A percentile compares a stretch with the other conserved stretches of the same genome.
phyloP scores from a whole-genome alignment of 371 early-diverging fungal species.

The Actinomortierella ambigua region DNA sequence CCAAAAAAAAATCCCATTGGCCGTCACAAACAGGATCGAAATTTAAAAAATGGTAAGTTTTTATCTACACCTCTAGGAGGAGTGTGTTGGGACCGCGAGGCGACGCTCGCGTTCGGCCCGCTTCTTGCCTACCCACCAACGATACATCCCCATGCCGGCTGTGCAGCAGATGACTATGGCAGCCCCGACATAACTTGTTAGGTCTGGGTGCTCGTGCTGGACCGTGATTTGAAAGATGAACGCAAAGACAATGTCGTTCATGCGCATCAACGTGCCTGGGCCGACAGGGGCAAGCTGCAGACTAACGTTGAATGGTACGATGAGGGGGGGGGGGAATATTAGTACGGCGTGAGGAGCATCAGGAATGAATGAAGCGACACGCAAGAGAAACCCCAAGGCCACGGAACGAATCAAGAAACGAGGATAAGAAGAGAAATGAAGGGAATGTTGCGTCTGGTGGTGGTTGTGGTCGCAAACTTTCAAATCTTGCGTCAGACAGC shows the following conservation, averaged over 20 bases:
- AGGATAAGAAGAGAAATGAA: neutral
- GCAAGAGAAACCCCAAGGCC: neutral
- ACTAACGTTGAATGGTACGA: constrained; percentile 47
- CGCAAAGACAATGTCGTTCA: constrained; percentile 82
- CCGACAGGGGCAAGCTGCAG: constrained; percentile 80
- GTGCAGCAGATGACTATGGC: constrained; percentile 70
- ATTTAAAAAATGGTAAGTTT: too few relatives aligned
- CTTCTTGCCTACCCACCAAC: constrained; percentile 52
- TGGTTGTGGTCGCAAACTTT: too few relatives aligned
- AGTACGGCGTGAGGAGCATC: too few relatives aligned
- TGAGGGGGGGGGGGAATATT: neutral
- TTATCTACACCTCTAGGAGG: too few relatives aligned
- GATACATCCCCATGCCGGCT: constrained; percentile 67
- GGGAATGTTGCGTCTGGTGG: neutral
- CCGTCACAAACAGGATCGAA: too few relatives aligned
- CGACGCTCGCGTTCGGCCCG: constrained; percentile 4
- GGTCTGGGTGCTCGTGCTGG: constrained; percentile 68
- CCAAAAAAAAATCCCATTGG: too few relatives aligned
- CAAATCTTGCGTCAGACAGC: too few relatives aligned
- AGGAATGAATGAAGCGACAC: neutral
- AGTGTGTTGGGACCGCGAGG: too few relatives aligned
- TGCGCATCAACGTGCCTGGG: constrained; percentile 80
- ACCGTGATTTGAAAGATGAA: constrained; percentile 74
- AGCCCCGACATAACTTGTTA: constrained; percentile 64
- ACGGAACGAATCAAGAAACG: neutral